phyloP scores from a whole-genome alignment of 306 rosid genomes.

The Glycine soja region DNA sequence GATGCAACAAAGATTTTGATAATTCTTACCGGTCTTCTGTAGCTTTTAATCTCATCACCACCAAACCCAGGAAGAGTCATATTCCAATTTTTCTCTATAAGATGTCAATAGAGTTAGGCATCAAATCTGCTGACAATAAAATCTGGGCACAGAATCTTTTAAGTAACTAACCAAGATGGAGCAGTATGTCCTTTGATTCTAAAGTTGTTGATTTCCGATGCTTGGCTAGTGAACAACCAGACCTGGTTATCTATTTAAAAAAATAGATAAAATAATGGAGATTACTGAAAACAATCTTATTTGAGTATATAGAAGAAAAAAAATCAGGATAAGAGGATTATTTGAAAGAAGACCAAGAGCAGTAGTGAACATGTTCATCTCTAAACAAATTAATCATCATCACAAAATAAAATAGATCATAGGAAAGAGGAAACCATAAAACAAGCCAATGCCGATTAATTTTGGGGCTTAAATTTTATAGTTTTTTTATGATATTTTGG shows the following conservation, averaged over 20 bases:
- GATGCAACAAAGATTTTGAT: not conserved
- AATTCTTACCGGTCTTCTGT: slow-evolving; percentile 69
- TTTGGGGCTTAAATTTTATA: too few species aligned
- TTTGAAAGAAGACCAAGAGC: not conserved
- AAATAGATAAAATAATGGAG: slow-evolving; percentile 9
- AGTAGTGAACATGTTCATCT: slow-evolving; percentile 18
- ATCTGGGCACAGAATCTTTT: slow-evolving; percentile 15
- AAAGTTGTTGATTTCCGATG: slow-evolving; percentile 86
- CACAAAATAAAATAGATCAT: slow-evolving; percentile 30
- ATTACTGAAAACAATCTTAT: slow-evolving; percentile 14
- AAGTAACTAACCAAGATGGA: slow-evolving; percentile 82
- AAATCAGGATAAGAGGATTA: slow-evolving; percentile 2
- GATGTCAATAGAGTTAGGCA: slow-evolving; percentile 40
- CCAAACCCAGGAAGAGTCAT: slow-evolving; percentile 93
- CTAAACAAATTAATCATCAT: not conserved
- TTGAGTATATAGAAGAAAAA: not conserved
- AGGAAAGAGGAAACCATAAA: slow-evolving; percentile 16
- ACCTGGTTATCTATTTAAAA: slow-evolving; percentile 74
- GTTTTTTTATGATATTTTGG: too few species aligned
- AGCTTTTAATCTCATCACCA: slow-evolving; percentile 91
- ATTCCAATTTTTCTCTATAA: slow-evolving; percentile 87
- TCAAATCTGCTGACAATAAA: slow-evolving; percentile 14
- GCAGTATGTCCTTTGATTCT: slow-evolving; percentile 92
- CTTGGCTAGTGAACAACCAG: slow-evolving; percentile 94
- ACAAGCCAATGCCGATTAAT: not conserved